Conservation (phyloP, 805 yeast genomes). For the Kodamaea kakaduensis region DNA sequence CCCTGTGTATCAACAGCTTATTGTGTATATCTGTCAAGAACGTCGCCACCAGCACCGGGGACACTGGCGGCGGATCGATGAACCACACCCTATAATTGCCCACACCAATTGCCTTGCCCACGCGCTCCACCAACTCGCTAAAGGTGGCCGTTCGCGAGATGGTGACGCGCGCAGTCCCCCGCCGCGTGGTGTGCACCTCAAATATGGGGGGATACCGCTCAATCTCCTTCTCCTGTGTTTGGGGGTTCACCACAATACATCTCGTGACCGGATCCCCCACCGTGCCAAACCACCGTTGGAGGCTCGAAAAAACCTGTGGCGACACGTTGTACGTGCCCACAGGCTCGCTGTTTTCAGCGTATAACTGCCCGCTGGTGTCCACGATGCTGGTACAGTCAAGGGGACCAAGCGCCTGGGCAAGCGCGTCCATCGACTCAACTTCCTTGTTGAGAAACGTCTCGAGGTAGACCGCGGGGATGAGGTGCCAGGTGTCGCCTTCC, state of each 20-base stretch:
- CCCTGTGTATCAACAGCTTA: slow-evolving; percentile 26
- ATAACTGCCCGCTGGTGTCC: slow-evolving; percentile 44
- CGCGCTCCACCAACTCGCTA: slow-evolving; percentile 24
- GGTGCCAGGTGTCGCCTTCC: slow-evolving; percentile 49
- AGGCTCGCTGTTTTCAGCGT: slow-evolving; percentile 19
- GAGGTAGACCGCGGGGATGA: slow-evolving; percentile 47
- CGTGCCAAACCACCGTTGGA: slow-evolving; percentile 55
- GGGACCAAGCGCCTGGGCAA: slow-evolving; percentile 39
- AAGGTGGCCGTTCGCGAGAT: slow-evolving; percentile 35
- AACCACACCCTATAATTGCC: slow-evolving; percentile 35
- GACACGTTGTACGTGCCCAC: slow-evolving; percentile 30
- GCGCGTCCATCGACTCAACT: slow-evolving; percentile 23
- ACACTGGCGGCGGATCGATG: slow-evolving; percentile 23
- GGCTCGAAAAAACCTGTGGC: slow-evolving; percentile 40
- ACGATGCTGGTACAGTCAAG: slow-evolving; percentile 44
- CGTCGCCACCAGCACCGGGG: slow-evolving; percentile 19
- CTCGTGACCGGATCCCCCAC: slow-evolving; percentile 34
- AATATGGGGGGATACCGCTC: slow-evolving; percentile 38
- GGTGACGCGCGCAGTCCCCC: slow-evolving; percentile 12
- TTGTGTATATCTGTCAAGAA: slow-evolving; percentile 28
- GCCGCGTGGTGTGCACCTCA: slow-evolving; percentile 28
- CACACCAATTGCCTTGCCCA: slow-evolving; percentile 15
- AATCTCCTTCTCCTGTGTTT: slow-evolving; percentile 25
- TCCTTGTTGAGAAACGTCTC: slow-evolving; percentile 34
- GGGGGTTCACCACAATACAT: slow-evolving; percentile 21